phyloP scores from a whole-genome alignment of 2,329 filamentous ascomycete genomes.

The Xylariaceae sp. region DNA sequence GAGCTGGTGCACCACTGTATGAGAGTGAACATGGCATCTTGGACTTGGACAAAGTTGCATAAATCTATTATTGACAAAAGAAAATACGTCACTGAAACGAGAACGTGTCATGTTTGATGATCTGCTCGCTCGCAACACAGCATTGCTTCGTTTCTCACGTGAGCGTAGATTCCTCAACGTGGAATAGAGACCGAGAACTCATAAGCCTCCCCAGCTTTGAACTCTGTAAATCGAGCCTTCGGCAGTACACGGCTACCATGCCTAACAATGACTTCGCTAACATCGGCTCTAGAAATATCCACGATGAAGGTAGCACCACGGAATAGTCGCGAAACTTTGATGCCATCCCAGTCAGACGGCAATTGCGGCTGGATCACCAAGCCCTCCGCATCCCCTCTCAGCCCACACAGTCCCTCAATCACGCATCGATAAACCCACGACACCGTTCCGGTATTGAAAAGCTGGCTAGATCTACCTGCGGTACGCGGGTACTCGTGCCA shows the following conservation, averaged over 20 bases:
- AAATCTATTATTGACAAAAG: too few species aligned
- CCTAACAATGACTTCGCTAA: slow-evolving; percentile 35
- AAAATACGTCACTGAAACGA: too few species aligned
- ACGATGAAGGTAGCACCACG: slow-evolving; percentile 46
- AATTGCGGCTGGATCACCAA: slow-evolving; percentile 45
- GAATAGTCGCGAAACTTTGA: slow-evolving; percentile 44
- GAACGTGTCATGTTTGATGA: too few species aligned
- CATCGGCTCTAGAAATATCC: slow-evolving; percentile 36
- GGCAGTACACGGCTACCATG: slow-evolving; percentile 34
- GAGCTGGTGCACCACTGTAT: slow-evolving; percentile 16
- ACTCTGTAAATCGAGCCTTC: slow-evolving; percentile 34
- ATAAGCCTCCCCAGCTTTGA: slow-evolving; percentile 41
- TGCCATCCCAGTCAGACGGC: slow-evolving; percentile 43
- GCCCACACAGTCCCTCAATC: slow-evolving; percentile 51
- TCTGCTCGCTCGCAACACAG: too few species aligned
- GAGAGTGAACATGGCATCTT: slow-evolving; percentile 24
- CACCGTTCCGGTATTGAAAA: slow-evolving; percentile 56
- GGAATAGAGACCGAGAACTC: slow-evolving; percentile 34
- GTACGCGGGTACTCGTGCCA: slow-evolving; percentile 45
- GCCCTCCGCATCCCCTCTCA: slow-evolving; percentile 45
- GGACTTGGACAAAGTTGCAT: too few species aligned
- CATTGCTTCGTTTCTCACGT: too few species aligned
- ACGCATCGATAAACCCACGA: slow-evolving; percentile 53
- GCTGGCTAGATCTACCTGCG: slow-evolving; percentile 50
- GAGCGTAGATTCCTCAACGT: slow-evolving; percentile 4